A percentile compares a stretch with the other conserved stretches of the same genome.
Evolutionary conservation across 2,329 filamentous ascomycete genomes (phyloP).

Genomic region (Penicillium palitans): DNA sequence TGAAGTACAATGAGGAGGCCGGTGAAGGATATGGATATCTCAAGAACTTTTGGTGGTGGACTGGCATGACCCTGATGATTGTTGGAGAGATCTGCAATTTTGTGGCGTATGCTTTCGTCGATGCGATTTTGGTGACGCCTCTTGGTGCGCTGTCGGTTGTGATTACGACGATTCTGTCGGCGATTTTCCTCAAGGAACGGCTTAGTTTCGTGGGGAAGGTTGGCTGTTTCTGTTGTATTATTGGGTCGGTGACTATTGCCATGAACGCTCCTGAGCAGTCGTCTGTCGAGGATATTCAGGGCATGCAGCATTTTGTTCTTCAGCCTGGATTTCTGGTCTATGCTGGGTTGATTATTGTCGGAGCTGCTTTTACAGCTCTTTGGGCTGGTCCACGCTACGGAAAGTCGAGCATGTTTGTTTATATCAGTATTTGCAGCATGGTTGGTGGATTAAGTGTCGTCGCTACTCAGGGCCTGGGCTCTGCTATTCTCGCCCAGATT

Average conservation of each 20-base stretch:
- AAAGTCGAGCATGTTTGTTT: slow-evolving; percentile 97
- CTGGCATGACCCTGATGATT: slow-evolving; percentile 95
- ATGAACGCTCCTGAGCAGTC: slow-evolving; percentile 88
- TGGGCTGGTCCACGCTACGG: slow-evolving; percentile 86
- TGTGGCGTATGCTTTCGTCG: slow-evolving; percentile 93
- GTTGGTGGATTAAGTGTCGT: slow-evolving; percentile 93
- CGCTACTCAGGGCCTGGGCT: slow-evolving; percentile 86
- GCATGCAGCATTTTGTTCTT: slow-evolving; percentile 87
- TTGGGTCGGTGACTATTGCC: slow-evolving; percentile 90
- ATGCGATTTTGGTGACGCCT: slow-evolving; percentile 92
- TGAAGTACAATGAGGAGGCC: slow-evolving; percentile 93
- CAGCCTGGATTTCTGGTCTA: slow-evolving; percentile 83
- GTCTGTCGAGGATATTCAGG: slow-evolving; percentile 81
- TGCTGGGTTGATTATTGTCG: slow-evolving; percentile 77
- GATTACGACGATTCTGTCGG: slow-evolving; percentile 83
- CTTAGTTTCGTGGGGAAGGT: slow-evolving; percentile 95
- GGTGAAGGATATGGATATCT: slow-evolving; percentile 97
- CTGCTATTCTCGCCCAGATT: slow-evolving; percentile 85
- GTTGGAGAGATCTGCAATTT: slow-evolving; percentile 96
- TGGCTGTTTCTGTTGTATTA: slow-evolving; percentile 90
- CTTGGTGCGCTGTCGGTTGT: slow-evolving; percentile 90
- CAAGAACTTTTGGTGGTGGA: slow-evolving; percentile 94
- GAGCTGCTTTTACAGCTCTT: slow-evolving; percentile 68
- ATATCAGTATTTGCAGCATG: slow-evolving; percentile 93
- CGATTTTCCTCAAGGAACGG: slow-evolving; percentile 93